phyloP scores from a whole-genome alignment of 1,284 basidiomycete species.

The Spongispora temasekensis region DNA sequence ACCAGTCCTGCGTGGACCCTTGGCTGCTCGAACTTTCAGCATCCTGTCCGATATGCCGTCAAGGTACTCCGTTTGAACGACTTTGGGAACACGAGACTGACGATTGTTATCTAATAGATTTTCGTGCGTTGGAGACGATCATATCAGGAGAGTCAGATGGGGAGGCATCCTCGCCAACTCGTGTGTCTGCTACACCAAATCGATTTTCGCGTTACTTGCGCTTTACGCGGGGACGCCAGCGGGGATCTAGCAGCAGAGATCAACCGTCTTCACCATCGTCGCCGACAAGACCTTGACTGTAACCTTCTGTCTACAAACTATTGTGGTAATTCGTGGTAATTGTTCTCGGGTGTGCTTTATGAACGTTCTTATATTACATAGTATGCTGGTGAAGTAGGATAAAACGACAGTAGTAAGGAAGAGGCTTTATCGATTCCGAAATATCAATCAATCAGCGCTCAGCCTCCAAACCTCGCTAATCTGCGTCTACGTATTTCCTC shows the following conservation, averaged over 20 bases:
- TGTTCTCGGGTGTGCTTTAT: no score
- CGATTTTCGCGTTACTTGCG: conserved; percentile 71
- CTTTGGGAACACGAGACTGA: conserved; percentile 1
- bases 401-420: not conserved
- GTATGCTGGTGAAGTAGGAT: not conserved
- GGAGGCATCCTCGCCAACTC: conserved; percentile 24
- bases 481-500: conserved; percentile 80
- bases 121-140: conserved; percentile 51
- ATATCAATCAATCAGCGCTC: conserved; percentile 30
- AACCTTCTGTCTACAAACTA: not conserved
- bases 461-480: conserved; percentile 73
- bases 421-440: conserved; percentile 1
- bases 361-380: no score
- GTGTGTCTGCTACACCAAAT: conserved; percentile 32
- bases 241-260: conserved; percentile 26
- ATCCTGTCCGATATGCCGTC: conserved; percentile 88
- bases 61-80: conserved; percentile 53
- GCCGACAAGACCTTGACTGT: conserved; percentile 10
- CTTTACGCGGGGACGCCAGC: conserved; percentile 53
- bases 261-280: conserved; percentile 21
- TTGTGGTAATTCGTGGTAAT: not conserved
- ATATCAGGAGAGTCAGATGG: conserved; percentile 39
- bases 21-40: conserved; percentile 90
- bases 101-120: conserved; percentile 38
- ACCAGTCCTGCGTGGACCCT: conserved; percentile 79